These are phyloP conservation scores for Colletotrichum destructivum DNA, from an alignment of 2,329 filamentous ascomycete genomes.

Conservation along the genomic window DNA sequence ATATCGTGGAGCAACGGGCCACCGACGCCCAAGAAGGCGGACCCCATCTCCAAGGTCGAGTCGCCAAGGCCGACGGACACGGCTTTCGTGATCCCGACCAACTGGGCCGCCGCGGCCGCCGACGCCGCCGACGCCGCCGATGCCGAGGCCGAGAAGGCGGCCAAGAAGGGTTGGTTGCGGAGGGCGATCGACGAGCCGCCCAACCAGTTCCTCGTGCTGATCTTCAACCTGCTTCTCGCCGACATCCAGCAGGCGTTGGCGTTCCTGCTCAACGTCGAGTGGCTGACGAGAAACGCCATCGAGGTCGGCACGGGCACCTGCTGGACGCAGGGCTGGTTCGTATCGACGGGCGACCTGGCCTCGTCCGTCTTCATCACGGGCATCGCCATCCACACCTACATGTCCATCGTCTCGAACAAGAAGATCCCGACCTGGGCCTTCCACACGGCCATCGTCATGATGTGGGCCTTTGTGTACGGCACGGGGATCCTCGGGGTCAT, in stretches of 20 bases:
- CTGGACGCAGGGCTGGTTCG: slow-evolving; percentile 77
- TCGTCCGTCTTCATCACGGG: slow-evolving; percentile 77
- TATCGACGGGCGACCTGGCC: slow-evolving; percentile 76
- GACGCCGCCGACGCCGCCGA: slow-evolving; percentile 31
- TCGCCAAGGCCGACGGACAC: slow-evolving; percentile 42
- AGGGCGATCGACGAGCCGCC: slow-evolving; percentile 55
- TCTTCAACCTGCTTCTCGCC: slow-evolving; percentile 78
- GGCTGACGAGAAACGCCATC: slow-evolving; percentile 69
- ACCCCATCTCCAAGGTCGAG: slow-evolving; percentile 22
- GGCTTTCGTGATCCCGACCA: slow-evolving; percentile 47
- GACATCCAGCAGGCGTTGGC: slow-evolving; percentile 77
- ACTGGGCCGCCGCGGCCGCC: slow-evolving; percentile 43
- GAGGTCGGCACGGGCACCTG: slow-evolving; percentile 69
- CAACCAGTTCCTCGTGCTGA: slow-evolving; percentile 79
- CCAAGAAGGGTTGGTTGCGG: slow-evolving; percentile 38
- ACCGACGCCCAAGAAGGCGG: slow-evolving; percentile 37
- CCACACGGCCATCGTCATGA: slow-evolving; percentile 59
- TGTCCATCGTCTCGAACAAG: slow-evolving; percentile 71
- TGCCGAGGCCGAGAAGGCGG: background rate
- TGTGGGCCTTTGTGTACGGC: slow-evolving; percentile 74
- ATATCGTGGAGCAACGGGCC: slow-evolving; percentile 51
- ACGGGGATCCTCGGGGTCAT: slow-evolving; percentile 68
- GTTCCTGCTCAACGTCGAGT: slow-evolving; percentile 74
- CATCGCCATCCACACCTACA: slow-evolving; percentile 78
- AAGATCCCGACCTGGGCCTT: slow-evolving; percentile 66